Evolutionary conservation across 768 basidiomycete species (phyloP).

Genomic region (Ramaria sp.): DNA sequence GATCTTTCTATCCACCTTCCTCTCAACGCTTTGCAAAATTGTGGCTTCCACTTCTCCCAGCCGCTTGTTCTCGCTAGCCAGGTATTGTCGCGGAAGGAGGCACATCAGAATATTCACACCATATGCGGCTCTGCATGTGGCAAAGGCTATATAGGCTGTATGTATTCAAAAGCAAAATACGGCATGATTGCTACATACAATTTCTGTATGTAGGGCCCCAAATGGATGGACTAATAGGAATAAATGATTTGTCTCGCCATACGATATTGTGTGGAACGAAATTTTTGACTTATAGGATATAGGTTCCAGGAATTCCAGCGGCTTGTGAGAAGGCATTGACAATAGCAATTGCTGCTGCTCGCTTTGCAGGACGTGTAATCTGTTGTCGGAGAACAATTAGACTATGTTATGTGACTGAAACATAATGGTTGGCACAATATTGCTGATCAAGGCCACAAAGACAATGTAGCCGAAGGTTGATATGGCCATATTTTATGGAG

Average conservation of each 20-base stretch:
- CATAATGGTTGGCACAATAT: slow-evolving; percentile 18
- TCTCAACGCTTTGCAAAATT: not conserved
- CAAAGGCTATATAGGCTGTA: slow-evolving; percentile 16
- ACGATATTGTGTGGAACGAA: not conserved
- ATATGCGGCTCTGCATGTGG: slow-evolving; percentile 24
- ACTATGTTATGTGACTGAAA: not conserved
- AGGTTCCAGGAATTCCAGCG: slow-evolving; percentile 80
- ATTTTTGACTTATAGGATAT: slow-evolving; percentile 21
- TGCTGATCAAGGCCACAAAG: slow-evolving; percentile 45
- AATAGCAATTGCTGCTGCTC: slow-evolving; percentile 68
- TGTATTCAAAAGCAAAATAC: not conserved
- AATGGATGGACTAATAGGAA: slow-evolving; percentile 10
- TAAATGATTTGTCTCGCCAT: not conserved
- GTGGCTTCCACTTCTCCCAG: not conserved
- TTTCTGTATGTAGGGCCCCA: slow-evolving; percentile 21
- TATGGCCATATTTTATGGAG: not conserved
- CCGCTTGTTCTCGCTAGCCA: slow-evolving; percentile 11
- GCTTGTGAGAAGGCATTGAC: slow-evolving; percentile 75
- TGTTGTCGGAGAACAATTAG: not conserved
- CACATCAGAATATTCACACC: slow-evolving; percentile 22
- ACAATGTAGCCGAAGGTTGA: slow-evolving; percentile 43
- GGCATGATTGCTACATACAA: not conserved
- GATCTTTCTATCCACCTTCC: not conserved
- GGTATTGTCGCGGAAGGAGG: slow-evolving; percentile 13
- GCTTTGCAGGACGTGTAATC: slow-evolving; percentile 76